Evolutionary conservation across 176 grass and related monocot species (phyloP), one percentile per base, ranked within the genome.

Genomic region (Oryza punctata): DNA sequence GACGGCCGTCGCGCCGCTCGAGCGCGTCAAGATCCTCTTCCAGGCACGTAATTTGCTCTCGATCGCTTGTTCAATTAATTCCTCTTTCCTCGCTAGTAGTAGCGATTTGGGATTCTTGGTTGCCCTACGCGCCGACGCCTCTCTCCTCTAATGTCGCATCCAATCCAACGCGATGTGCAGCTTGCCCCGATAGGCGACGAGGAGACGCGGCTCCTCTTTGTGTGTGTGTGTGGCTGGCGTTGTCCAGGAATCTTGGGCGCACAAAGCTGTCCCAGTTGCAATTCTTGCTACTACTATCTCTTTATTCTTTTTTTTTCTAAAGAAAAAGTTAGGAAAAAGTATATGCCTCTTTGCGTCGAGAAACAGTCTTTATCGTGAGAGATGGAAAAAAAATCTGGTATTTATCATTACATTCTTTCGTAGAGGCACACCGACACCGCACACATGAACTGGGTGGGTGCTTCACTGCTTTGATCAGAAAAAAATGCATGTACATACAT

Each of bases 1-100:
- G 87, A 90, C 93, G 16, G 85, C 93, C 76, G 96, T 95, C 23
- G 93, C 93, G 63, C 96, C 96, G 46, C 96, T 98, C 73, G 91
- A 98, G 80, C 96, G 96, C 79, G 93, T 98, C 82, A 98, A 95
- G 82, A 98, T 98, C 76, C 91, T 98, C 30, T 95, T 98, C 69
- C 93, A 95, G 96, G 96, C 83, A 65, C 70, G 49, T 91, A 8
- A 14, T 7, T 7, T 8, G 1, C 69, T 10, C n/a, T 30, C 59
- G 19, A 59, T 30, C 37, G 35, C 16, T 11, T 26, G 10, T 41
- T 44, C 1, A 40, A 44, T 72, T n/a, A n/a, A n/a, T n/a, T n/a
- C n/a, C n/a, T n/a, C n/a, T n/a, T n/a, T 63, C 35, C 68, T 0
- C 26, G 14, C 3, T 5, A 25, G 38, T 61, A 30, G 16, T 13